Evolutionary conservation across 1,284 basidiomycete species (phyloP), one percentile per base, ranked within the genome.

Genomic region (Naganishia sp.): DNA sequence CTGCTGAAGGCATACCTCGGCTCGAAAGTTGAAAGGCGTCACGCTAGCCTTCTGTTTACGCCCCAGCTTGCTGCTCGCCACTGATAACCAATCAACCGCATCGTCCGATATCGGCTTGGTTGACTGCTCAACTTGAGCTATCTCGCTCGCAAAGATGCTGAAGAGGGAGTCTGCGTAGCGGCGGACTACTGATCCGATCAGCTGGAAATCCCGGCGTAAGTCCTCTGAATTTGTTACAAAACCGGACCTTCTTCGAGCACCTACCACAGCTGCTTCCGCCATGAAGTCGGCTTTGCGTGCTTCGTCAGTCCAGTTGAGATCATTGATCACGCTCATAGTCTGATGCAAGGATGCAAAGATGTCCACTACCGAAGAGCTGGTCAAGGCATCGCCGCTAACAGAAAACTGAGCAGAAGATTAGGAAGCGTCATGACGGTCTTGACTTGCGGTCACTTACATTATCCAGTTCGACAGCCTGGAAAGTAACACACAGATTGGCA

Each of bases 301-400:
- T 54, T 87, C 85, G 75, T 98, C 90, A 7, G 90, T 88, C 95
- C 96, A 99, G 70, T 93, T 86, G 46, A 99, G 83, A 60, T 90
- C 89, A 74, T 92, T 85, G 55, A 99, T 81, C 78, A 96, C 94
- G 63, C 87, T 85, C 71, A 95, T 88, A 0, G 94, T 93, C 74
- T 92, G 94, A 66, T 90, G 87, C 67, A 98, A 84, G 1, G 94
- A 97, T 66, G 92, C 93, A 74, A 98, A 97, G 0, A 99, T 83
- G 79, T 99, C 96, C 47, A 94, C 88, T 66, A 99, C 94, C 0
- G 94, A 98, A 45, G 93, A 94, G 74, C 92, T 95, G 74, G 96
- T 92, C 0, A 90, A 89, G 71, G 91, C 90, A 23, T 56, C 57
- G 43, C 49, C 53, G 35, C 60, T 49, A 35, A 62, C 31, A n/a